phyloP scores from a whole-genome alignment of 306 rosid genomes.

The Gynostemma pentaphyllum region DNA sequence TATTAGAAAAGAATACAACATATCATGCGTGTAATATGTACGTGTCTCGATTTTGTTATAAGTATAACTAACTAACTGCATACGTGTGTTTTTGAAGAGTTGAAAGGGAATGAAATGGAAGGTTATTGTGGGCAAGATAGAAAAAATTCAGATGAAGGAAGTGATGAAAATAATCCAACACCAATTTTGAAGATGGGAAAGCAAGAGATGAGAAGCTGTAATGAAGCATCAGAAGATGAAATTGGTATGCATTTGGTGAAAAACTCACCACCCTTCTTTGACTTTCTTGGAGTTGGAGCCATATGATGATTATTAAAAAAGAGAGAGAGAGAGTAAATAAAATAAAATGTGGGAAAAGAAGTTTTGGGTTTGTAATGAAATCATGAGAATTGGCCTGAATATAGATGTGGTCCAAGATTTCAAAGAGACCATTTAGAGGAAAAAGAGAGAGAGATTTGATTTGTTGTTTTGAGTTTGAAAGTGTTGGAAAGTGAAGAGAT shows the following conservation, averaged over 20 bases:
- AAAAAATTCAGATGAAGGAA: background rate
- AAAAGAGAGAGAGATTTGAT: background rate
- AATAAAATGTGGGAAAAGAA: too few relatives aligned
- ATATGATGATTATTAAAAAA: slow-evolving; percentile 20
- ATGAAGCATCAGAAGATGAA: slow-evolving; percentile 16
- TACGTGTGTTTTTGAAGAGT: background rate
- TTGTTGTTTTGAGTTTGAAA: background rate
- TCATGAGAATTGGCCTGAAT: background rate
- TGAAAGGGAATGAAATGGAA: background rate
- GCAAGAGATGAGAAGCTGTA: background rate
- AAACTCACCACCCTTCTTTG: slow-evolving; percentile 55
- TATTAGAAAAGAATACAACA: too few relatives aligned
- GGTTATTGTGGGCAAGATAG: background rate
- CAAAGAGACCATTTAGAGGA: background rate
- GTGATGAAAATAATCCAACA: background rate
- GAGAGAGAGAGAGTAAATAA: too few relatives aligned
- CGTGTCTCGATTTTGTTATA: too few relatives aligned
- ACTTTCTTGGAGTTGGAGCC: slow-evolving; percentile 97
- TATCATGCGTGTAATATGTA: too few relatives aligned
- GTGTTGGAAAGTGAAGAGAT: background rate
- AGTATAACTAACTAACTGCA: too few relatives aligned
- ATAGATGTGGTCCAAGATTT: background rate
- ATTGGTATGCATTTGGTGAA: background rate
- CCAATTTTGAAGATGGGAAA: slow-evolving; percentile 11
- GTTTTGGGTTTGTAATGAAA: too few relatives aligned